Base-by-base conservation (phyloP, 331 rosid genomes). In the Ulmus americana region DNA sequence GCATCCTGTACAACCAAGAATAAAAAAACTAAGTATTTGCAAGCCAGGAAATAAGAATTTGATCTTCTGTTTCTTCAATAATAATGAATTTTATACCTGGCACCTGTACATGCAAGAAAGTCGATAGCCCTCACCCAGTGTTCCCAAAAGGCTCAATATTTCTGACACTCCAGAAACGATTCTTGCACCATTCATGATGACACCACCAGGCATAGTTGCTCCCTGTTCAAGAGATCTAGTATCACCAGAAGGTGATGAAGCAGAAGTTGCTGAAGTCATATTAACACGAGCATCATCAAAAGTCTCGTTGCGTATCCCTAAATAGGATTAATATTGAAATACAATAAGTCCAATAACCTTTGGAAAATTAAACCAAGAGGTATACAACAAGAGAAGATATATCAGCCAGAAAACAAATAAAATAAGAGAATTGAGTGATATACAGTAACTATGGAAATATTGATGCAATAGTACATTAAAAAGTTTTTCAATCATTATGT, bases 81-180 rank as follows among this genome's bases (percentile, higher is more conserved):
- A 51, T 66, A 64, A 68, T 22, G 50, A 45, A 28, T 35, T 6
- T 56, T 77, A 73, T 84, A 94, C 99, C 99, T 94, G 95, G 77
- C 96, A 94, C 68, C 79, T 81, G 75, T 85, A 94, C 74, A 86
- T 45, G 85, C 95, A 87, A 57, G 97, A 81, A 79, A 90, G 97
- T 69, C 99, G 84, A 72, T 76, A 90, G 65, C 92, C 97, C 63
- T 94, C 97, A 59, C 99, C 99, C 45, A 94, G 81, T 59, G 74
- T 77, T 87, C 90, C 86, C 70, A 94, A 65, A 76, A 94, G 95
- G 72, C 83, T 61, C 77, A 94, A 74, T 73, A 87, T 72, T 81
- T 90, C 97, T 57, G 90, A 79, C 58, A 86, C 72, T 39, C 97
- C 95, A 39, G 77, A 71, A 42, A 75, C 55, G 65, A 83, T 77